Base-by-base conservation (phyloP, 129 eudicot species). In the Arctium minus region DNA sequence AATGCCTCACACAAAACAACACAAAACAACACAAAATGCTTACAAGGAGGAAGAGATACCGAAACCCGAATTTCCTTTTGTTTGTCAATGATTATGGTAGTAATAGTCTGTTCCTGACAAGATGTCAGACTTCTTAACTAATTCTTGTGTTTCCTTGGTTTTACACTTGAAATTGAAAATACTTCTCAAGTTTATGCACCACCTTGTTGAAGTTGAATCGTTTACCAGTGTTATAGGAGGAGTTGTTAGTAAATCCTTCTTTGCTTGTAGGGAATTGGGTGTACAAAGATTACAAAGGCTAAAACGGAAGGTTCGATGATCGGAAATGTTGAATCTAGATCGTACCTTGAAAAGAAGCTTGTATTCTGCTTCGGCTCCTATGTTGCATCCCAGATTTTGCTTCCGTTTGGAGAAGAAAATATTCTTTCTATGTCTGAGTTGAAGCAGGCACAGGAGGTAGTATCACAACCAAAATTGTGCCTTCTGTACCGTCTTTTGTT, bases 361-460 rank as follows among this genome's bases (percentile, higher is more conserved):
- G 99, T 96, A 17, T 93, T 93, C 84, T 93, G 91, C 88, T 96
- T 96, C 77, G 97, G 99, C 50, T 96, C 99, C 46, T 86, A 89
- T 82, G 86, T 96, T 81, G 97, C 99, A 73, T 88, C 97, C 10
- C 97, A 91, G 73, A 77, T 96, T 85, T 85, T 96, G 77, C 97
- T 93, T 86, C 99, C 99, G 60, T 91, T 91, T 85, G 99, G 97
- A 42, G 99, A 96, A 91, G 99, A 96, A 90, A 96, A 89, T 81
- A 71, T 93, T 87, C 95, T 96, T 70, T 93, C 99, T 79, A 71
- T 81, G 40, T 84, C 92, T 8, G 99, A 96, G 73, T 80, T 96
- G 85, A 86, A 93, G 78, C 93, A 96, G 74, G 99, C 99, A 37
- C 93, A 91, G 82, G 97, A 96, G 97, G 98, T 95, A 73, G 32